Evolutionary conservation across 129 eudicot genomes (phyloP), one percentile per base, ranked within the genome.

Genomic region (Oenanthe sinensis): DNA sequence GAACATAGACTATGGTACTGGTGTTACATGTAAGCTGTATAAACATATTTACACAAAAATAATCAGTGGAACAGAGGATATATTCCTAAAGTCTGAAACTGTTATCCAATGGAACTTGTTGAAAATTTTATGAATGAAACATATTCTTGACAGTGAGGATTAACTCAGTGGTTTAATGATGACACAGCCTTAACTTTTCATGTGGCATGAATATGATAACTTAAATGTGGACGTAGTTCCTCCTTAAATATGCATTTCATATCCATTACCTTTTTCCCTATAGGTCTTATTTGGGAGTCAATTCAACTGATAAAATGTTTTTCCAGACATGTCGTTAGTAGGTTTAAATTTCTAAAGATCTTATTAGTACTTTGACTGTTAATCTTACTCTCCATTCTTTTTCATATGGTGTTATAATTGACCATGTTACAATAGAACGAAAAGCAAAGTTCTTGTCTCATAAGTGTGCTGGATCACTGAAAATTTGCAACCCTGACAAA

Each of bases 221-320:
- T 37, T 3, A 36, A 39, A 37, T 6, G 8, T 68, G 73, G 40
- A 33, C 16, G 19, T 17, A 33, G 42, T 68, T 4, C 22, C 73
- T 68, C 45, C 71, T 33, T 28, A 6, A 4, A 68, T 68, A 68
- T 67, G 72, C 13, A 26, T 44, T 50, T 20, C 8, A 12, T 33
- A 4, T 67, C 13, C 40, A 17, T 6, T 70, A 19, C 28, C 75
- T 36, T 70, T 62, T 63, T 63, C 71, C 37, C 26, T 28, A n/a
- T 6, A 48, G 40, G 71, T 10, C 17, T 26, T 0, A 2, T 63
- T 63, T 26, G 28, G 71, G 37, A 24, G 71, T 63, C 71, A 0
- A 63, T 63, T 69, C 45, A 69, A 37, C 74, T 69, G 74, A 69
- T 69, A 37, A 33, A 69, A 45, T 36, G 8, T 28, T 68, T 71